Conservation (phyloP, 805 yeast species). For the Wickerhamomyces queroliae region DNA sequence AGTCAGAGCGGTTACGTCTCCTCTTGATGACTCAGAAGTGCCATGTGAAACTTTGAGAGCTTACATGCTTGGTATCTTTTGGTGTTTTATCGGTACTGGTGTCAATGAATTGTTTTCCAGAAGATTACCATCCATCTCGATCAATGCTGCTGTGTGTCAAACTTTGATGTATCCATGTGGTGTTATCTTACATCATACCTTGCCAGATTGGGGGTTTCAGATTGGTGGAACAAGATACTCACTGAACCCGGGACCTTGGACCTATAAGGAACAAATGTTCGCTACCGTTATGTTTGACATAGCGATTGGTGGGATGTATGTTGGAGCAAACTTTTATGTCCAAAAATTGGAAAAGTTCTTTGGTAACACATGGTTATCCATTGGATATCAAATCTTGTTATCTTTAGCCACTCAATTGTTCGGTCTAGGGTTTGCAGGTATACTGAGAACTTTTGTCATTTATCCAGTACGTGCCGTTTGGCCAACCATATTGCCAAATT, state of each 20-base stretch:
- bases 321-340: conserved; percentile 27
- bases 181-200: conserved; percentile 28
- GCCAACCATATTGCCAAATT: conserved; percentile 41
- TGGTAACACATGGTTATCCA: conserved; percentile 21
- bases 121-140: conserved; percentile 39
- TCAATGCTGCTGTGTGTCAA: conserved; percentile 37
- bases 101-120: conserved; percentile 48
- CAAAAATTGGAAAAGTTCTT: conserved; percentile 23
- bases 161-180: conserved; percentile 50
- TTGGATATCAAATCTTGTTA: conserved; percentile 46
- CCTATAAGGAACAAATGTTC: conserved; percentile 54
- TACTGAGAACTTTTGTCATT: conserved; percentile 47
- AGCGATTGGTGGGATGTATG: conserved; percentile 25
- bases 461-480: conserved; percentile 44
- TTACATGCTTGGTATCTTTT: conserved; percentile 29
- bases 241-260: conserved; percentile 58
- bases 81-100: conserved; percentile 45
- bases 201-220: conserved; percentile 25
- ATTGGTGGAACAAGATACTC: conserved; percentile 30
- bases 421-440: conserved; percentile 61
- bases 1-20: conserved; percentile 50
- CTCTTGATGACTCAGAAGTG: conserved; percentile 38
- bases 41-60: conserved; percentile 41
- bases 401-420: conserved; percentile 48
- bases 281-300: conserved; percentile 39